Evolutionary conservation across 2,329 filamentous ascomycete species (phyloP).

Genomic region (Aspergillus chevalieri): DNA sequence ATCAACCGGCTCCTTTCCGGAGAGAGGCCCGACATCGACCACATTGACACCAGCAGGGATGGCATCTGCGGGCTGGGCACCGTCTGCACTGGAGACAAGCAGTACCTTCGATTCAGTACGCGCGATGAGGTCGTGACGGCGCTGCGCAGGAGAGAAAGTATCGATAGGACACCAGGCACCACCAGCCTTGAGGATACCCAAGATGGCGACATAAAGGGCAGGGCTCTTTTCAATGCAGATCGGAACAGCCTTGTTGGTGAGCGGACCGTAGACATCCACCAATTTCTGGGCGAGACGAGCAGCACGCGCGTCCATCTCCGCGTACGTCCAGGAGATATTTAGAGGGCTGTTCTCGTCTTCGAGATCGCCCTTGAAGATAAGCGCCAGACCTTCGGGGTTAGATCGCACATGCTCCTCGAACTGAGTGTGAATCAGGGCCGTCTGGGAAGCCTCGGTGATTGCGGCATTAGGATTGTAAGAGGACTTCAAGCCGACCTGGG

Average conservation of each 20-base stretch:
- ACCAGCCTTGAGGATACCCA: constrained; percentile 40
- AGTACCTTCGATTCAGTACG: constrained; percentile 28
- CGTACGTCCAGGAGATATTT: constrained; percentile 28
- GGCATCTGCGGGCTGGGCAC: constrained; percentile 16
- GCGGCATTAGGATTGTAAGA: constrained; percentile 12
- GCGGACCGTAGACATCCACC: constrained; percentile 17
- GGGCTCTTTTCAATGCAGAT: constrained; percentile 37
- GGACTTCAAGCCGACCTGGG: constrained; percentile 13
- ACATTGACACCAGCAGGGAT: constrained; percentile 21
- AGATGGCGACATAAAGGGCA: constrained; percentile 35
- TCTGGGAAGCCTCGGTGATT: constrained; percentile 7
- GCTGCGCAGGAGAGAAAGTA: constrained; percentile 31
- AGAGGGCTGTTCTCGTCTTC: constrained; percentile 10
- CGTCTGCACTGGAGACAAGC: constrained; percentile 20
- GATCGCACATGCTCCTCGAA: constrained; percentile 23
- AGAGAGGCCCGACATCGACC: constrained; percentile 24
- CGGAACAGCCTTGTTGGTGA: constrained; percentile 23
- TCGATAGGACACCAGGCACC: constrained; percentile 39
- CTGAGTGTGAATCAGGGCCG: constrained; percentile 18
- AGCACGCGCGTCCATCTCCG: constrained; percentile 30
- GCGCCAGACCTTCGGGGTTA: constrained; percentile 19
- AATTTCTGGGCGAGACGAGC: constrained; percentile 27
- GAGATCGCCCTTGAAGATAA: constrained; percentile 25
- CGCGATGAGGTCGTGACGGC: constrained; percentile 34
- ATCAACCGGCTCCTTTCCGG: neutral